Evolutionary conservation across 345 rosid genomes (phyloP).

Genomic region (Chamaenerion angustifolium): DNA sequence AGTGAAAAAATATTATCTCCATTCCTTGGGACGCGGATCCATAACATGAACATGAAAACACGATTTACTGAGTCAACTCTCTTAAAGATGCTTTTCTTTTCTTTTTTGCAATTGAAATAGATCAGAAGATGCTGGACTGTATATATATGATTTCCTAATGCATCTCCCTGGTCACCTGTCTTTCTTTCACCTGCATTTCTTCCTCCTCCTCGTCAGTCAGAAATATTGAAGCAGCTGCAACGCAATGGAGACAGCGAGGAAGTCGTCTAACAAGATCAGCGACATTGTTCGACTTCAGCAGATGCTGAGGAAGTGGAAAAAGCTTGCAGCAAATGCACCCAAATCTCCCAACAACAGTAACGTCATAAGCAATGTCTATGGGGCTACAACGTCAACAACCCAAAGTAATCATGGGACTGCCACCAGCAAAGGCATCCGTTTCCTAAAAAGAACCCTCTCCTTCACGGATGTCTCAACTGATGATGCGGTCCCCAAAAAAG

Average conservation of each 20-base stretch:
- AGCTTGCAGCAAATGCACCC: constrained; percentile 30
- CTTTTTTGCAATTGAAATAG: too few species aligned
- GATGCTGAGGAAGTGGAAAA: constrained; percentile 88
- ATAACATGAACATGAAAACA: too few species aligned
- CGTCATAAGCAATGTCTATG: background rate
- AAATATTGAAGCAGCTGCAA: too few species aligned
- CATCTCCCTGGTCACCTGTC: too few species aligned
- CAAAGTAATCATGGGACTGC: background rate
- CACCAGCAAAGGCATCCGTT: constrained; percentile 51
- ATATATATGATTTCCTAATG: too few species aligned
- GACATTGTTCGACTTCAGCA: constrained; percentile 85
- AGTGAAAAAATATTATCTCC: too few species aligned
- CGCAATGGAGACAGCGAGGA: constrained; percentile 52
- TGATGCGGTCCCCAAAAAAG: constrained; percentile 37
- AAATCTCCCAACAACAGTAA: background rate
- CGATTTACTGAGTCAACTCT: too few species aligned
- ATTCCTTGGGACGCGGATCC: too few species aligned
- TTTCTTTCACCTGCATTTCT: too few species aligned
- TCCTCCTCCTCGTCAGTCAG: too few species aligned
- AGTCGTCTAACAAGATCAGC: constrained; percentile 70
- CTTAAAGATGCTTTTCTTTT: too few species aligned
- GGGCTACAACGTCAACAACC: constrained; percentile 1
- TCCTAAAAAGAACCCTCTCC: constrained; percentile 76
- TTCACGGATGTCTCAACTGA: constrained; percentile 27
- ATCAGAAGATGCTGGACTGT: too few species aligned